Base-by-base conservation (phyloP, 164 flowering plant genomes). In the Santalum album region DNA sequence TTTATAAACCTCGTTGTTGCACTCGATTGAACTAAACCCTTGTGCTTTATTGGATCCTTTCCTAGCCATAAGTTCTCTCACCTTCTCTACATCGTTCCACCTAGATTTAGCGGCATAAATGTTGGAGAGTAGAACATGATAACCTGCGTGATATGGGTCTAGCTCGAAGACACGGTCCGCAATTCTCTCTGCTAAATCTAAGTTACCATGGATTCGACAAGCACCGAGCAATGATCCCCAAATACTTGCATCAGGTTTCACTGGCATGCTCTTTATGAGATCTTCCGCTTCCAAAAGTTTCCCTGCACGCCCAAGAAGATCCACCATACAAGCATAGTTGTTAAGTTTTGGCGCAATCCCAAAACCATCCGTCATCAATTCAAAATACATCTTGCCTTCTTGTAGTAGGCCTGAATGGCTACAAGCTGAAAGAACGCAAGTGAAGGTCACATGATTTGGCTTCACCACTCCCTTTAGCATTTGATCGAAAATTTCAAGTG, bases 221-320 rank as follows among this genome's bases (percentile, higher is more conserved):
- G 74, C 61, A 48, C 68, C 61, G 12, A 74, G 59, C 47, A 74
- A 47, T 49, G 74, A 58, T 12, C 72, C 78, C 74, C 74, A 74
- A 9, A 67, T 55, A 34, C 58, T 54, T 22, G 63, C 44, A 57
- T 62, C 72, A 2, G 74, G 63, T 45, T 56, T 42, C 20, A 62
- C 25, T 16, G 68, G 66, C 77, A 73, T 73, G 2, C 24, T 45
- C 40, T 54, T 44, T 45, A 73, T 61, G 12, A 73, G 55, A 14
- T 25, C 32, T 39, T 63, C 63, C 7, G 77, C 77, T 39, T 73
- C 71, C 12, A 6, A 22, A 14, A 69, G 60, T 43, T 32, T 20
- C 21, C 77, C 77, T 55, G 66, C 55, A 15, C 71, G 68, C 6
- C 68, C 71, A 35, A 69, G 63, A 54, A 73, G 64, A 56, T 68